Evolutionary conservation across 495 filamentous ascomycete species (phyloP).

Genomic region (Darksidea phi): DNA sequence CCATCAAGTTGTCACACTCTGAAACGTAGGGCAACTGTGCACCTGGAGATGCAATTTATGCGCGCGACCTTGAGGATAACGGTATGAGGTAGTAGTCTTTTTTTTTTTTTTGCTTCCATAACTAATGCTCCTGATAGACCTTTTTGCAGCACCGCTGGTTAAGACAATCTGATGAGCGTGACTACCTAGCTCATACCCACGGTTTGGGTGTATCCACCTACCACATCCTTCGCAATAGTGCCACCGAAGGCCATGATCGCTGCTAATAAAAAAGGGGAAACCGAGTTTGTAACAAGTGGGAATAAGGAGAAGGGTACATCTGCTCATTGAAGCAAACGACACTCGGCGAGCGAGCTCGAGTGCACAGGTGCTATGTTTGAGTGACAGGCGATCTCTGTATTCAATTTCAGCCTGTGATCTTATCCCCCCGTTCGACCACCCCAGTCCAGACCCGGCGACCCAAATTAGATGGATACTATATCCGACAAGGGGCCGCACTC

Average conservation of each 20-base stretch:
- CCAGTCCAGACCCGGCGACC: conserved; percentile 12
- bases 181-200: conserved; percentile 1
- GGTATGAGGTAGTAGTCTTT: conserved; percentile 18
- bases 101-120: conserved; percentile 29
- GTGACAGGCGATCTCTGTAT: conserved; percentile 11
- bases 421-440: conserved; percentile 8
- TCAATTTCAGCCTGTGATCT: conserved; percentile 27
- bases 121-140: conserved; percentile 35
- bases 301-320: conserved; percentile 38
- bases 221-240: conserved; percentile 9
- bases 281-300: conserved; percentile 11
- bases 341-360: conserved; percentile 31
- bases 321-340: conserved; percentile 32
- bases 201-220: too few species aligned
- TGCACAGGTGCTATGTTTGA: conserved; percentile 10
- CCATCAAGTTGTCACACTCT: conserved; percentile 2
- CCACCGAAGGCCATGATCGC: conserved; percentile 13
- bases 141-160: conserved; percentile 29
- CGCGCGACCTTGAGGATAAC: too few species aligned
- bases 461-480: conserved; percentile 34
- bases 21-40: conserved; percentile 15
- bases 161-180: conserved; percentile 31
- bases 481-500: conserved; percentile 20
- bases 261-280: conserved; percentile 2
- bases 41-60: not conserved